phyloP scores from a whole-genome alignment of 2,329 filamentous ascomycete genomes.

The Paecilomyces sp. region DNA sequence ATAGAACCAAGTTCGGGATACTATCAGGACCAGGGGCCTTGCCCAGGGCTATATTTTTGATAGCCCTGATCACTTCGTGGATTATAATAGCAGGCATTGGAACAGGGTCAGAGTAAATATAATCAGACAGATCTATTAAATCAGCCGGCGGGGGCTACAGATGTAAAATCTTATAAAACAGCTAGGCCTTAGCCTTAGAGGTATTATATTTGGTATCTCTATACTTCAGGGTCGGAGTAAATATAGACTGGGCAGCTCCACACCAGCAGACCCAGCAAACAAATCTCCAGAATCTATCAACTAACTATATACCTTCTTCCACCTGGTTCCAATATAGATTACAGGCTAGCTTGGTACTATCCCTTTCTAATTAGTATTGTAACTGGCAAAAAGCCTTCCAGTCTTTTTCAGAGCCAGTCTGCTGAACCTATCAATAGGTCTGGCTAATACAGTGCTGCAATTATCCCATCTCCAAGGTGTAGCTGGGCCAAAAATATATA shows the following conservation, averaged over 20 bases:
- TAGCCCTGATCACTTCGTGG: conserved; percentile 4
- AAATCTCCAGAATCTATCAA: background rate
- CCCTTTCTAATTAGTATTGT: too few species aligned
- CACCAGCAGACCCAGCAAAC: background rate
- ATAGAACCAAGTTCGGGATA: background rate
- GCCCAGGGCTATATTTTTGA: background rate
- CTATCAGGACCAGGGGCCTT: background rate
- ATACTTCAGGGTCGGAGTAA: conserved; percentile 1
- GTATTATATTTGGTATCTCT: background rate
- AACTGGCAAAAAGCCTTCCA: too few species aligned
- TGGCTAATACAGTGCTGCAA: background rate
- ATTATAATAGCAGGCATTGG: conserved; percentile 1
- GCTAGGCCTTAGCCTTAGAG: background rate
- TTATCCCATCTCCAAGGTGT: background rate
- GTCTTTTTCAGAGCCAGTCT: background rate
- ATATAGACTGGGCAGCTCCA: background rate
- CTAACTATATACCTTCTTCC: background rate
- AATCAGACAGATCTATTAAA: background rate
- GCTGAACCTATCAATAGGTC: background rate
- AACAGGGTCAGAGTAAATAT: background rate
- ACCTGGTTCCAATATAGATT: background rate
- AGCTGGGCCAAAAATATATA: background rate
- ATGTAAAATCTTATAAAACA: conserved; percentile 1
- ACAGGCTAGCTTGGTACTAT: background rate
- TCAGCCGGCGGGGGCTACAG: background rate